A percentile compares a stretch with the other conserved stretches of the same genome.
phyloP scores from a whole-genome alignment of 2,329 filamentous ascomycete species.

The Aspergillus transmontanensis region DNA sequence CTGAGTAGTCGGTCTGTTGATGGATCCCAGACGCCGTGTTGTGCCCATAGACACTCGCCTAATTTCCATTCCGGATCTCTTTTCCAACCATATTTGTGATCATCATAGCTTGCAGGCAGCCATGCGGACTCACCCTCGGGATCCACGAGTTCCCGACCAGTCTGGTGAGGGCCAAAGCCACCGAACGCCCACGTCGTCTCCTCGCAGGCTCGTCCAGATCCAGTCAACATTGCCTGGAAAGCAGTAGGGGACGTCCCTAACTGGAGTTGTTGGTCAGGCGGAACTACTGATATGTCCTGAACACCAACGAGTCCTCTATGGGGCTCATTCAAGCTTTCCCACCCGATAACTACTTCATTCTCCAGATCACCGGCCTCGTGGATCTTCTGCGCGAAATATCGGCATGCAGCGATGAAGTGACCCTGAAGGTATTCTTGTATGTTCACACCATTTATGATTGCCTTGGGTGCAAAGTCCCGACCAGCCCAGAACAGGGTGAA shows the following conservation, averaged over 20 bases:
- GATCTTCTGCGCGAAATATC: slow-evolving; percentile 79
- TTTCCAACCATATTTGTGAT: slow-evolving; percentile 86
- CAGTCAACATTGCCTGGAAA: slow-evolving; percentile 90
- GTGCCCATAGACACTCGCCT: slow-evolving; percentile 95
- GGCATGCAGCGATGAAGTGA: slow-evolving; percentile 80
- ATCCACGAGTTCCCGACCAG: slow-evolving; percentile 79
- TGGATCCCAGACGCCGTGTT: slow-evolving; percentile 94
- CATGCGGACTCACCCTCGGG: slow-evolving; percentile 84
- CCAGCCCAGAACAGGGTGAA: slow-evolving; percentile 95
- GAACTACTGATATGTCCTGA: slow-evolving; percentile 77
- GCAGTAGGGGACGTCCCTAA: slow-evolving; percentile 92
- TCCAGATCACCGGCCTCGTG: slow-evolving; percentile 88
- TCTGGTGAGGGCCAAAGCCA: slow-evolving; percentile 87
- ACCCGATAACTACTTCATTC: slow-evolving; percentile 85
- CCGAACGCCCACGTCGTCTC: slow-evolving; percentile 93
- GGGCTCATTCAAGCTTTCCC: slow-evolving; percentile 96
- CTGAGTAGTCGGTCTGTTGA: slow-evolving; percentile 72
- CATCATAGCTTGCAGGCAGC: slow-evolving; percentile 81
- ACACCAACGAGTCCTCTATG: slow-evolving; percentile 85
- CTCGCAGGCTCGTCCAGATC: slow-evolving; percentile 88
- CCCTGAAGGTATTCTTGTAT: slow-evolving; percentile 93
- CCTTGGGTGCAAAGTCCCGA: slow-evolving; percentile 89
- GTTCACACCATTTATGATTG: slow-evolving; percentile 90
- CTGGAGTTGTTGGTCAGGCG: slow-evolving; percentile 83
- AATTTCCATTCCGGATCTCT: slow-evolving; percentile 86